Evolutionary conservation across 257 asterid species (phyloP).

Genomic region (Thymus mandschuricus): DNA sequence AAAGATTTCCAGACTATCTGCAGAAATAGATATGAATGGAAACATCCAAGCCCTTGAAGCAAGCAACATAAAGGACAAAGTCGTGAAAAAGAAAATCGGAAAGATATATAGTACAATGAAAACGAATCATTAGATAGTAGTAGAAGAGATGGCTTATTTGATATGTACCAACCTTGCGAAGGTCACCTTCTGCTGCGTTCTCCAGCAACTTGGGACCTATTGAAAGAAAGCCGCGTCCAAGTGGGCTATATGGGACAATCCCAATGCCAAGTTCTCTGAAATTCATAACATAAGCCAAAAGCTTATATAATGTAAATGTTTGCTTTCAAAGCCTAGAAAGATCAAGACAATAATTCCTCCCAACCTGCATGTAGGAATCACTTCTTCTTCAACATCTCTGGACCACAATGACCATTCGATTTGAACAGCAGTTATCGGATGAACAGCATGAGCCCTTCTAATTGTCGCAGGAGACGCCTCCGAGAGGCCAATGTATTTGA

Average conservation of each 20-base stretch:
- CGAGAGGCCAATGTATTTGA: conserved; percentile 64
- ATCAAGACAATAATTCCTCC: background rate
- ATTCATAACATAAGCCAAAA: conserved; percentile 1
- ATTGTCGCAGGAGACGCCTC: conserved; percentile 67
- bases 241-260: conserved; percentile 44
- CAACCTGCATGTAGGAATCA: conserved; percentile 61
- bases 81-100: too few relatives aligned
- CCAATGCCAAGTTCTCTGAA: conserved; percentile 48
- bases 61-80: too few relatives aligned
- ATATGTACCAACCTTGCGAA: conserved; percentile 31
- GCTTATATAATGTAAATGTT: too few relatives aligned
- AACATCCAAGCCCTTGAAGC: too few relatives aligned
- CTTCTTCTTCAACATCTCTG: conserved; percentile 54
- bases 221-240: conserved; percentile 42
- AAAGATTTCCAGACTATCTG: too few relatives aligned
- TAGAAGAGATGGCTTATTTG: background rate
- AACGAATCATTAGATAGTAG: too few relatives aligned
- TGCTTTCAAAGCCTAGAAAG: too few relatives aligned
- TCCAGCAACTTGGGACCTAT: conserved; percentile 27
- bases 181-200: conserved; percentile 25
- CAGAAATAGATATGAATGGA: too few relatives aligned
- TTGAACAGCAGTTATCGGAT: conserved; percentile 64
- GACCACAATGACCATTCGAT: conserved; percentile 63
- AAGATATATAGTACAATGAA: too few relatives aligned
- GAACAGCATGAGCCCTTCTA: conserved; percentile 69